Conservation (phyloP, 1,284 basidiomycete species). For the Fomitopsis palustris region DNA sequence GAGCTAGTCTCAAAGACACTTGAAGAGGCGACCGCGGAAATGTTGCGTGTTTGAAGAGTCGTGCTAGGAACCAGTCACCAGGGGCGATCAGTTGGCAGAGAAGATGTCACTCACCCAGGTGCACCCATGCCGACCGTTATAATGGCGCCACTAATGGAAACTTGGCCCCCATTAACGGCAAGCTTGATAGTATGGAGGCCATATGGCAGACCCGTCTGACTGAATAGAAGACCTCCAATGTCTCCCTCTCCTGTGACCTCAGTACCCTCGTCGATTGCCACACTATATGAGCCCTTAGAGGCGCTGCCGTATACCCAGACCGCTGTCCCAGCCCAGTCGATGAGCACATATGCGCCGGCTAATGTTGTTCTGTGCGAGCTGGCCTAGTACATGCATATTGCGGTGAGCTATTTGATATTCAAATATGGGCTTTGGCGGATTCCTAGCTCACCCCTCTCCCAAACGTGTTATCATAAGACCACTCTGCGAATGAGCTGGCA, state of each 20-base stretch:
- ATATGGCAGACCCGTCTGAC: background rate
- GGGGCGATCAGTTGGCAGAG: background rate
- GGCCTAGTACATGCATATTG: background rate
- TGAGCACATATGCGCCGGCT: background rate
- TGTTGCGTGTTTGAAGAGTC: background rate
- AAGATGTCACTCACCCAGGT: background rate
- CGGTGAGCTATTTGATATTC: background rate
- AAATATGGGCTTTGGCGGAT: background rate
- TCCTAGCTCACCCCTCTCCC: background rate
- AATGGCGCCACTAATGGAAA: constrained; percentile 1
- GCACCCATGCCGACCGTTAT: constrained; percentile 3
- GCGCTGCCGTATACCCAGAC: background rate
- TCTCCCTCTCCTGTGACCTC: background rate
- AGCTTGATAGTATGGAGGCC: background rate
- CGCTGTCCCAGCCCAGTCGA: constrained; percentile 3
- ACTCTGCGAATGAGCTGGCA: background rate
- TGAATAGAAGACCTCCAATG: background rate
- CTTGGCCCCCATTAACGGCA: background rate
- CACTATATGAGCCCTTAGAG: background rate
- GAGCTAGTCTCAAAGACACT: background rate
- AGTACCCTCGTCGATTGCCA: background rate
- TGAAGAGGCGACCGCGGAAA: background rate
- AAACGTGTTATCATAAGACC: background rate
- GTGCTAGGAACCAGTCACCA: background rate
- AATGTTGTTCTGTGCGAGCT: constrained; percentile 4